Percentiles rank a stretch among this genome's conserved stretches.
Conservation (phyloP, 2,329 filamentous ascomycete genomes). For the Ilyonectria destructans region DNA sequence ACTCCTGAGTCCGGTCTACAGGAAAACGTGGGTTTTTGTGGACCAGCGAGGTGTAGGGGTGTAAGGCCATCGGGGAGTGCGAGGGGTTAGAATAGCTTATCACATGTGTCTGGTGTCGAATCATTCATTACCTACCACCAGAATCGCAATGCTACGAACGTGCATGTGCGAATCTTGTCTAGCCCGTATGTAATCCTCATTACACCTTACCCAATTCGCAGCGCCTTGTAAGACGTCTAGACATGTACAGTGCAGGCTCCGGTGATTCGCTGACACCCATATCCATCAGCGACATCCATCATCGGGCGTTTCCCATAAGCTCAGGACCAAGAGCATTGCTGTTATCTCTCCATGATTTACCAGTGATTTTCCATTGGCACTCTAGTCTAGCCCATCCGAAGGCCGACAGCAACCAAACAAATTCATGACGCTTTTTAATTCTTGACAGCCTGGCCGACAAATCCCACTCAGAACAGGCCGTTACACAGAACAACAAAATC, state of each 20-base stretch:
- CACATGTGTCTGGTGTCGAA: constrained; percentile 16
- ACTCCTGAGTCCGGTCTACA: background rate
- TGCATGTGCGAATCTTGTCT: constrained; percentile 11
- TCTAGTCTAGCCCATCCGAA: constrained; percentile 1
- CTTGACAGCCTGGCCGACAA: background rate
- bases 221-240: constrained; percentile 16
- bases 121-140: constrained; percentile 14
- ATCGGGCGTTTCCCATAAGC: constrained; percentile 10
- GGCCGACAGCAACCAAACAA: constrained; percentile 4
- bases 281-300: constrained; percentile 21
- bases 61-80: background rate
- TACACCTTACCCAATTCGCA: constrained; percentile 26
- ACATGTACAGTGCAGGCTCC: constrained; percentile 1
- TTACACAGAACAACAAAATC: constrained; percentile 2
- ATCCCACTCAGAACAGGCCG: background rate
- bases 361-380: constrained; percentile 16
- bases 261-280: constrained; percentile 4
- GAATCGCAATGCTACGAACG: constrained; percentile 11
- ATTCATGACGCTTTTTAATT: constrained; percentile 23
- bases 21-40: constrained; percentile 8
- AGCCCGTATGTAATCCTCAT: constrained; percentile 27
- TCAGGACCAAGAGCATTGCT: constrained; percentile 5
- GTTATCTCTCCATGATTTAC: constrained; percentile 1
- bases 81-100: constrained; percentile 10
- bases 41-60: constrained; percentile 5